Evolutionary conservation across 1,139 yeast genomes (phyloP).

Genomic region (Magnusiomyces clavatus): DNA sequence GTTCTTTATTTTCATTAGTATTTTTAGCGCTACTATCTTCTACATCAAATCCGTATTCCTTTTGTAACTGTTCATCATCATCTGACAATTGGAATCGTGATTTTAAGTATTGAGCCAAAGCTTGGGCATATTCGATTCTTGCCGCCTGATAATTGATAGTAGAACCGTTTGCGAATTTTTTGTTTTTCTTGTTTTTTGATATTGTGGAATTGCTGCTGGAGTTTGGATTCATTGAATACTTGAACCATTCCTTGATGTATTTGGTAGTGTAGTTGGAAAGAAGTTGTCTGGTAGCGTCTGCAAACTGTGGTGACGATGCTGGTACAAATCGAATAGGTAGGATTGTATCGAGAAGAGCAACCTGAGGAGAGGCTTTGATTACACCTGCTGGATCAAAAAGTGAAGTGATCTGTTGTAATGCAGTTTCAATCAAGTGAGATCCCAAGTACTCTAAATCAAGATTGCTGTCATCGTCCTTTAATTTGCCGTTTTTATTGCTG

Average conservation of each 20-base stretch:
- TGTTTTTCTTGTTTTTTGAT: too few species aligned
- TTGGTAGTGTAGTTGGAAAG: neutral
- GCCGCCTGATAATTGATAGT: neutral
- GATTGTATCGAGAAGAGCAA: neutral
- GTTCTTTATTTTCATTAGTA: neutral
- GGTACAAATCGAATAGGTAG: neutral
- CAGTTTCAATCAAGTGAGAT: slow-evolving; percentile 34
- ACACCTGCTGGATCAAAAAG: too few species aligned
- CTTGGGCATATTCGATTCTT: neutral
- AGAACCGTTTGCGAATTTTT: neutral
- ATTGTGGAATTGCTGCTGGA: too few species aligned
- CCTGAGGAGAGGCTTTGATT: neutral
- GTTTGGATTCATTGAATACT: too few species aligned
- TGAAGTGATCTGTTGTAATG: too few species aligned
- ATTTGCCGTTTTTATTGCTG: too few species aligned
- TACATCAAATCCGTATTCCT: neutral
- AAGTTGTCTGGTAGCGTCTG: neutral
- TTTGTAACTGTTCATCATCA: neutral
- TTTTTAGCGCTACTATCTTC: too few species aligned
- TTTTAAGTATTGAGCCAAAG: neutral
- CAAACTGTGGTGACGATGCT: neutral
- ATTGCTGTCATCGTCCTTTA: too few species aligned
- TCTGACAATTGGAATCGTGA: neutral
- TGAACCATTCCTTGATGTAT: neutral
- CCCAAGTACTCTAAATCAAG: slow-evolving; percentile 29